phyloP scores from a whole-genome alignment of 441 rosid genomes.

The Raphanus hybrid region DNA sequence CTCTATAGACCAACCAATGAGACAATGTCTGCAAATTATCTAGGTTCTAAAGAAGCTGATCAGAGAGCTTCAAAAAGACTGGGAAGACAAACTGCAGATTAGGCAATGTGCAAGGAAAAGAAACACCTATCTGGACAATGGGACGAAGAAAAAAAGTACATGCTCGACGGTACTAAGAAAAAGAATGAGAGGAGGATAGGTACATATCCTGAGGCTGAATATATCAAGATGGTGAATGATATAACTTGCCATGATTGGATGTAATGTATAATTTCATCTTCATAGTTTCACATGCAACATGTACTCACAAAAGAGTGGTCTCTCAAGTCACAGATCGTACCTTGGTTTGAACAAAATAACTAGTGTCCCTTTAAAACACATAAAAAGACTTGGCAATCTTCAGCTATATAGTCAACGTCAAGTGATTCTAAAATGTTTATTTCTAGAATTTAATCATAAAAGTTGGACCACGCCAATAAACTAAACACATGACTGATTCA shows the following conservation, averaged over 20 bases:
- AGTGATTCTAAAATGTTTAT: not conserved
- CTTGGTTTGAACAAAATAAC: conserved; percentile 5
- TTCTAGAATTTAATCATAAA: not conserved
- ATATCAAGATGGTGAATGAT: not conserved
- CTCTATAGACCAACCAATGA: not conserved
- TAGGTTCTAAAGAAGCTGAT: conserved; percentile 1
- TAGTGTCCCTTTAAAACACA: no score
- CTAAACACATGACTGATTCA: conserved; percentile 4
- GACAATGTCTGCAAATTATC: not conserved
- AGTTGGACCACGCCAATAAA: not conserved
- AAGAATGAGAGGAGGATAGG: not conserved
- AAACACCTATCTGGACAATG: not conserved
- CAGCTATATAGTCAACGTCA: not conserved
- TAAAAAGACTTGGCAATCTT: not conserved
- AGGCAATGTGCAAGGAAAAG: not conserved
- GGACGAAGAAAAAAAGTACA: not conserved
- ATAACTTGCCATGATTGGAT: not conserved
- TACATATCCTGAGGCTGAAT: not conserved
- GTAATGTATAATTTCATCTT: not conserved
- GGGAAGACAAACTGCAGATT: not conserved
- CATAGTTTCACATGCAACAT: not conserved
- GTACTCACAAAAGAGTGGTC: not conserved
- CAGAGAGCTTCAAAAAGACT: not conserved
- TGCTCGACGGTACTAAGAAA: not conserved
- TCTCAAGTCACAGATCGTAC: not conserved